A percentile compares a stretch with the other conserved stretches of the same genome.
Conservation (phyloP, 495 filamentous ascomycete species). For the Polyplosphaeria fusca region DNA sequence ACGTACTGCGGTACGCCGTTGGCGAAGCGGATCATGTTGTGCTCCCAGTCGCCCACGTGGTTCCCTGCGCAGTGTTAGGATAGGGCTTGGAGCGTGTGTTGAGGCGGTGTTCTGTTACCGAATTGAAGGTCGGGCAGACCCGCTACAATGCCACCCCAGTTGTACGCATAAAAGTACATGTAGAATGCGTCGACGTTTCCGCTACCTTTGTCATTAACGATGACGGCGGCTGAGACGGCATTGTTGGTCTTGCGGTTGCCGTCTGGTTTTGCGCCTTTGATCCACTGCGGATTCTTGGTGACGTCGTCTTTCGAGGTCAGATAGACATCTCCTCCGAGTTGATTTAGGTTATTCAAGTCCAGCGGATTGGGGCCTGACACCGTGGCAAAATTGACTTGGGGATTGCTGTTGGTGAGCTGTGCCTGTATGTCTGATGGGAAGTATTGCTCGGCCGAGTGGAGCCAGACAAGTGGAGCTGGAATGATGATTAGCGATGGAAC, state of each 20-base stretch:
- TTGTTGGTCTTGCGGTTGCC: conserved; percentile 47
- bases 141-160: conserved; percentile 45
- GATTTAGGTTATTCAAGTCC: conserved; percentile 57
- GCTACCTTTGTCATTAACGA: conserved; percentile 55
- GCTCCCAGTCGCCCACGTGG: conserved; percentile 67
- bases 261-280: conserved; percentile 46
- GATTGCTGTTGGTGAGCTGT: conserved; percentile 55
- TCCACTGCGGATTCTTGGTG: conserved; percentile 53
- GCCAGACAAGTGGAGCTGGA: conserved; percentile 39
- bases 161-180: conserved; percentile 67
- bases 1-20: conserved; percentile 56
- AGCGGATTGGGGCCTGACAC: conserved; percentile 48
- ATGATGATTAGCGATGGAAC: conserved; percentile 1
- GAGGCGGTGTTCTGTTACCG: conserved; percentile 11
- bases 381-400: conserved; percentile 51
- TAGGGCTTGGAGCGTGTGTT: background rate
- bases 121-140: conserved; percentile 33
- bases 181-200: conserved; percentile 63
- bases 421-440: conserved; percentile 56
- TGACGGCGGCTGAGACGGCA: conserved; percentile 50
- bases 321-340: conserved; percentile 51
- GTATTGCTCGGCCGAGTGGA: conserved; percentile 58
- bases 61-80: conserved; percentile 44
- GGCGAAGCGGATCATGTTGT: conserved; percentile 65
- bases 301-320: conserved; percentile 59